These are phyloP conservation scores for Colletotrichum sublineola DNA, from an alignment of 2,329 filamentous ascomycete genomes.

Conservation along the genomic window DNA sequence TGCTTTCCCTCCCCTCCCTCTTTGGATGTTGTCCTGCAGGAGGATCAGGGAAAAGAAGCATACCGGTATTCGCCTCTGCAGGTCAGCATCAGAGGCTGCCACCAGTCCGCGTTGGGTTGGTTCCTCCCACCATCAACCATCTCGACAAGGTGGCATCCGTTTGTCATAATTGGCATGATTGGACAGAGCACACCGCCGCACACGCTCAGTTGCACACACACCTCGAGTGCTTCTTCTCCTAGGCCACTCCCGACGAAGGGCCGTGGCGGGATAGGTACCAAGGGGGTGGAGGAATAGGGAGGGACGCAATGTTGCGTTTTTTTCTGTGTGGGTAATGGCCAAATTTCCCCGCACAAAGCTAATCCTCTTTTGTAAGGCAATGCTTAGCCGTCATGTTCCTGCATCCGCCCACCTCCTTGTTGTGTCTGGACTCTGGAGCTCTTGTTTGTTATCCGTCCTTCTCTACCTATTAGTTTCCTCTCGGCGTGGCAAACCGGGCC, in stretches of 20 bases:
- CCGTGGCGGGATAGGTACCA: not conserved
- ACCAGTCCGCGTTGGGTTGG: too few relatives aligned
- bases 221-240: not conserved
- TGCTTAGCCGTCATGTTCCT: conserved; percentile 28
- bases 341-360: conserved; percentile 6
- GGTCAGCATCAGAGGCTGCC: not conserved
- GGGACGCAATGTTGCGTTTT: not conserved
- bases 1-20: conserved; percentile 3
- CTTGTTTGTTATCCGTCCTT: not conserved
- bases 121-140: not conserved
- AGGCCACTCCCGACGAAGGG: not conserved
- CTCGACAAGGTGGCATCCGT: not conserved
- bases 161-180: not conserved
- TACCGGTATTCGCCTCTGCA: not conserved
- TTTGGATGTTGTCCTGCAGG: conserved; percentile 14
- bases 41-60: not conserved
- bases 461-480: not conserved
- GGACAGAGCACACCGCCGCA: not conserved
- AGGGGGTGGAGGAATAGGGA: not conserved
- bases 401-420: conserved; percentile 25
- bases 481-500: conserved; percentile 10
- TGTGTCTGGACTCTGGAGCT: not conserved
- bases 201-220: not conserved
- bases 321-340: not conserved
- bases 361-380: not conserved